Evolutionary conservation across 2,329 filamentous ascomycete genomes (phyloP).

Genomic region (Helotiales sp.): DNA sequence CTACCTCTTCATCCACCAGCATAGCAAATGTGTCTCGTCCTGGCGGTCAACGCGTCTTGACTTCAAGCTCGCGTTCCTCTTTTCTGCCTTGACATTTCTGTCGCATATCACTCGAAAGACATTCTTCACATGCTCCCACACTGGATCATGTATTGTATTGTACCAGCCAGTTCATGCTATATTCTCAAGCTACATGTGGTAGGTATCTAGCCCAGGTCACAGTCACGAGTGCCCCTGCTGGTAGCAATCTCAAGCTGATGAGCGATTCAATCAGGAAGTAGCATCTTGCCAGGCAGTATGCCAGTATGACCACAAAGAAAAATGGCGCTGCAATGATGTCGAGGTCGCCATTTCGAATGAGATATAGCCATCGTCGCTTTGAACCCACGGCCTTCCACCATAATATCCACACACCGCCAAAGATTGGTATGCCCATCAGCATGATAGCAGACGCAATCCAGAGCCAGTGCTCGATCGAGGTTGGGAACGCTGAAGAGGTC

Average conservation of each 20-base stretch:
- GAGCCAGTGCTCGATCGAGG: neutral
- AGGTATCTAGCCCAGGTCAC: neutral
- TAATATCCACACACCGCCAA: neutral
- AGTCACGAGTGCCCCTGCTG: neutral
- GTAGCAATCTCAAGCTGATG: neutral
- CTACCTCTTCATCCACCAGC: too few species aligned
- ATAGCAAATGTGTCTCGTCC: too few species aligned
- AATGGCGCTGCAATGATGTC: conserved; percentile 1
- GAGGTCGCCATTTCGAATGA: neutral
- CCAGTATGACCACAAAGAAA: neutral
- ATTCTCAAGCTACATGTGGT: neutral
- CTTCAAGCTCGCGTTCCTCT: too few species aligned
- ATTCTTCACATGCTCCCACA: too few species aligned
- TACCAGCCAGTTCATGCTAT: too few species aligned
- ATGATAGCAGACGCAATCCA: neutral
- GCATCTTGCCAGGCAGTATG: neutral
- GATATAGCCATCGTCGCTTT: neutral
- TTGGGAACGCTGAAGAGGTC: neutral
- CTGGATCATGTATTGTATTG: too few species aligned
- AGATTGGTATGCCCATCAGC: neutral
- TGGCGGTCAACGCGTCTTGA: too few species aligned
- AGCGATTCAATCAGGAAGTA: neutral
- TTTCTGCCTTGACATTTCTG: too few species aligned
- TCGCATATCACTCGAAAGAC: too few species aligned
- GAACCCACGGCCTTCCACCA: conserved; percentile 1